A percentile compares a stretch with the other conserved stretches of the same genome.
Conservation (phyloP, 75 land plant species). For the Cryptomeria japonica region DNA sequence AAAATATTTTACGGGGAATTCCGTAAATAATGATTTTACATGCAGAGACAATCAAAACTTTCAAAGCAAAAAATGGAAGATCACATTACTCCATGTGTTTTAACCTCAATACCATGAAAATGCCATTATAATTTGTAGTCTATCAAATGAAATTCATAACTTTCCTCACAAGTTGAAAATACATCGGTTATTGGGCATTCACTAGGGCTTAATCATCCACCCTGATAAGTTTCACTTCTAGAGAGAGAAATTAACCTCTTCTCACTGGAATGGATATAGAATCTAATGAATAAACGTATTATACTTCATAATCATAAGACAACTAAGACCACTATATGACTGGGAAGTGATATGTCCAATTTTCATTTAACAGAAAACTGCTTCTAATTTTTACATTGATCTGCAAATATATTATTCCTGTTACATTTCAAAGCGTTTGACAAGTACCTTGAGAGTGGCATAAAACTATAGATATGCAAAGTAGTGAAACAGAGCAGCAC, state of each 20-base stretch:
- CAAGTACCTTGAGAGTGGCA: not conserved
- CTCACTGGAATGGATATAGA: not conserved
- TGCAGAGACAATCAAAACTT: not conserved
- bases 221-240: not conserved
- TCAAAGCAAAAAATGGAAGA: not conserved
- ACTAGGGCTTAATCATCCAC: not conserved
- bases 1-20: not conserved
- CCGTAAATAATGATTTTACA: not conserved
- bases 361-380: not conserved
- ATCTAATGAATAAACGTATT: not conserved
- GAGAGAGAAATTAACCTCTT: not conserved
- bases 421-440: not conserved
- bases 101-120: not conserved
- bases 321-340: not conserved
- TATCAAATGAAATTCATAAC: not conserved
- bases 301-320: not conserved
- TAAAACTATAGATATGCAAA: not conserved
- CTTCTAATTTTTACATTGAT: not conserved
- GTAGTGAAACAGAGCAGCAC: not conserved
- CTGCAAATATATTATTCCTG: not conserved
- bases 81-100: not conserved
- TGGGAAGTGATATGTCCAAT: too few relatives aligned
- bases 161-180: not conserved
- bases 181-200: not conserved
- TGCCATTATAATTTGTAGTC: not conserved